These are phyloP conservation scores for Candida mattraensis DNA, from an alignment of 805 yeast species.

Conservation along the genomic window DNA sequence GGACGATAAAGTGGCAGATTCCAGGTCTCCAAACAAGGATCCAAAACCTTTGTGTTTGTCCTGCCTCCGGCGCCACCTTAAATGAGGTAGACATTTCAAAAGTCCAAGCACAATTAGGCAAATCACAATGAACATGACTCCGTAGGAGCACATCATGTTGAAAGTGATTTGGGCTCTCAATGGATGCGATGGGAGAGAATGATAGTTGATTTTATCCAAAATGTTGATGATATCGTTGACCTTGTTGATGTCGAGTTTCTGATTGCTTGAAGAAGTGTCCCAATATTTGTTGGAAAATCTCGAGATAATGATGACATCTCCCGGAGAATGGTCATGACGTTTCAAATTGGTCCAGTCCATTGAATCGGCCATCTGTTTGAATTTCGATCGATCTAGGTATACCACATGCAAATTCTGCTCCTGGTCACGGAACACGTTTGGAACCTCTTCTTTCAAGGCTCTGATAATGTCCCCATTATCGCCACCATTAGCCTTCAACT, in stretches of 20 bases:
- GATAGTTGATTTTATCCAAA: constrained; percentile 14
- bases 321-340: constrained; percentile 38
- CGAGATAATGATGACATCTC: constrained; percentile 57
- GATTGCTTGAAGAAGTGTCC: constrained; percentile 17
- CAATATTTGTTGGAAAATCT: constrained; percentile 33
- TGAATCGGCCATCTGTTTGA: constrained; percentile 17
- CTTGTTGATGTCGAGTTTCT: constrained; percentile 11
- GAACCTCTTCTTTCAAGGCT: constrained; percentile 53
- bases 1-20: constrained; percentile 1
- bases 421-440: constrained; percentile 32
- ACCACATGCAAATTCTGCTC: constrained; percentile 41
- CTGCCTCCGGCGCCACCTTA: background rate
- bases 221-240: constrained; percentile 11
- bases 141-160: constrained; percentile 6
- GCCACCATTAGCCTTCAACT: constrained; percentile 44
- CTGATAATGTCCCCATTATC: constrained; percentile 43
- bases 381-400: constrained; percentile 49
- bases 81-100: background rate
- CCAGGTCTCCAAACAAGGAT: constrained; percentile 10
- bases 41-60: constrained; percentile 5
- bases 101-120: constrained; percentile 6
- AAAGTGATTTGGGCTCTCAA: constrained; percentile 13
- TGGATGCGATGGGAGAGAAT: constrained; percentile 4
- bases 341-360: constrained; percentile 39
- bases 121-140: constrained; percentile 7